Evolutionary conservation across 2,329 filamentous ascomycete species (phyloP).

Genomic region (Alternaria arbusti): DNA sequence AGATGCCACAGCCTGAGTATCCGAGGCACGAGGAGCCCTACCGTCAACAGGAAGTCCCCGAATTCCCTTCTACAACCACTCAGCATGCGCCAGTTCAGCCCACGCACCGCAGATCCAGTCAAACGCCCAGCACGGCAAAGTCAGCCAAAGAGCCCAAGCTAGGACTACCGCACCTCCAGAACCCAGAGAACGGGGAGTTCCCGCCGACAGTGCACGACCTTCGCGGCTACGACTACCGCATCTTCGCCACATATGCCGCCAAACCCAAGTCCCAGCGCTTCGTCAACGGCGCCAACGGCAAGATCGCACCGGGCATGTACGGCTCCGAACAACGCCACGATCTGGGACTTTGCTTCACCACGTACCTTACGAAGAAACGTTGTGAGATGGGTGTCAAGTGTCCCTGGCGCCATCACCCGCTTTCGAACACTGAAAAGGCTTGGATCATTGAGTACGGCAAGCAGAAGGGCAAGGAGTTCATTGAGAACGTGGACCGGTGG

Average conservation of each 20-base stretch:
- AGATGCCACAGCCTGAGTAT: not conserved
- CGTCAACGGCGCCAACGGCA: constrained; percentile 9
- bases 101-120: not conserved
- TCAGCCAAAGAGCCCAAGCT: not conserved
- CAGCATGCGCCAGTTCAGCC: not conserved
- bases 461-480: constrained; percentile 1
- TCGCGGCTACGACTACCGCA: constrained; percentile 1
- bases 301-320: constrained; percentile 4
- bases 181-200: not conserved
- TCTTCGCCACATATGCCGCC: not conserved
- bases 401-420: constrained; percentile 21
- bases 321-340: constrained; percentile 8
- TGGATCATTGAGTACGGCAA: constrained; percentile 9
- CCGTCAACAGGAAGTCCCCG: not conserved
- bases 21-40: not conserved
- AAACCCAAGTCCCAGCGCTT: not conserved
- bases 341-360: constrained; percentile 16
- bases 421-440: constrained; percentile 3
- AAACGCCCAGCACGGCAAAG: not conserved
- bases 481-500: not conserved
- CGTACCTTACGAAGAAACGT: constrained; percentile 8
- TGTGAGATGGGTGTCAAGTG: constrained; percentile 17
- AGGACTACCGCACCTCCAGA: not conserved
- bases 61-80: accelerated
- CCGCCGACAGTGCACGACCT: constrained; percentile 12